Percentiles rank a stretch among this genome's conserved stretches.
These are phyloP conservation scores for Pulveroboletus frians DNA, from an alignment of 768 basidiomycete species.

Conservation along the genomic window DNA sequence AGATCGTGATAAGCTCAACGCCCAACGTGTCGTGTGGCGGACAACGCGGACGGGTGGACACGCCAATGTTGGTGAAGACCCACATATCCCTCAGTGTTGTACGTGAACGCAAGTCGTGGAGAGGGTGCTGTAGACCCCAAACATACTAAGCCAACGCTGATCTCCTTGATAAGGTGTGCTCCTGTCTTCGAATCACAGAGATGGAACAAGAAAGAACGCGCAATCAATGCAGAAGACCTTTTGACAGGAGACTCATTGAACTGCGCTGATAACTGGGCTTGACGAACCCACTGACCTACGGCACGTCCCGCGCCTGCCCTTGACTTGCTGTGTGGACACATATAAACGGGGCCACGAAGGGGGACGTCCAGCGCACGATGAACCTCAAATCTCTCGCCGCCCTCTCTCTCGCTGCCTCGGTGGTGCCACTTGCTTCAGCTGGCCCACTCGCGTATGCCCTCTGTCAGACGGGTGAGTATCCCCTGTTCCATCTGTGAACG, in stretches of 20 bases:
- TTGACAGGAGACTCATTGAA: neutral
- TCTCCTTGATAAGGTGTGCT: too few species aligned
- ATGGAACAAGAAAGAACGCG: too few species aligned
- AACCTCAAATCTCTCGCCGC: constrained; percentile 21
- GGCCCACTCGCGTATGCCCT: constrained; percentile 17
- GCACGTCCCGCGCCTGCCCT: neutral
- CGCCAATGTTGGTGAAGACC: too few species aligned
- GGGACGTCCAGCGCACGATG: too few species aligned
- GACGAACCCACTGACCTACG: neutral
- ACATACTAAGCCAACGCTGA: too few species aligned
- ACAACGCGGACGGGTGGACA: neutral
- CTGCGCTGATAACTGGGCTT: too few species aligned
- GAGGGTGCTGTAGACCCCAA: neutral
- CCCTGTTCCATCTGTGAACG: neutral
- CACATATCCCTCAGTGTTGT: too few species aligned
- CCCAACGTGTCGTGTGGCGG: neutral
- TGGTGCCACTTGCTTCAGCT: constrained; percentile 8
- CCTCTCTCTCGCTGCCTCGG: constrained; percentile 16
- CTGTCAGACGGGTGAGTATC: constrained; percentile 22
- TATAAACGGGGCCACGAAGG: constrained; percentile 1
- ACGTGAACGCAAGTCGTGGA: too few species aligned
- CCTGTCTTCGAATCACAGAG: too few species aligned
- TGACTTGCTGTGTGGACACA: constrained; percentile 2
- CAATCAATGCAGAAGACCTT: neutral
- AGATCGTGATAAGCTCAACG: neutral